Conservation (phyloP, 768 basidiomycete genomes). For the Boletus rubescentipes region DNA sequence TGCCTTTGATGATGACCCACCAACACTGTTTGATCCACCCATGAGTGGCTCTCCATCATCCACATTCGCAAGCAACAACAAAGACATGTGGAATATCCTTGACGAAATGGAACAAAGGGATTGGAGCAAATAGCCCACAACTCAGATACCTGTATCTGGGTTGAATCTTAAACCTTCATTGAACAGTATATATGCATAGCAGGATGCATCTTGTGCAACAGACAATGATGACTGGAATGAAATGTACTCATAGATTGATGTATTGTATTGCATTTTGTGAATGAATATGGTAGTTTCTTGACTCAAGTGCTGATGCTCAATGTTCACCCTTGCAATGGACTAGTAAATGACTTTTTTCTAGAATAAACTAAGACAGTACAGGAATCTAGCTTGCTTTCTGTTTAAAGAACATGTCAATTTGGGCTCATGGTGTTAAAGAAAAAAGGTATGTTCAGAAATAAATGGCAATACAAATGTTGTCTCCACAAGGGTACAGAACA, state of each 20-base stretch:
- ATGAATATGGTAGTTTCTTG: too few species aligned
- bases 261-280: too few species aligned
- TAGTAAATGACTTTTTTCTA: too few species aligned
- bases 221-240: constrained; percentile 63
- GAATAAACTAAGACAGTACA: too few species aligned
- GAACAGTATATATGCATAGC: constrained; percentile 6
- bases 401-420: constrained; percentile 8
- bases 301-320: too few species aligned
- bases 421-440: not conserved
- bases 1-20: constrained; percentile 17
- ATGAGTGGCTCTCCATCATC: not conserved
- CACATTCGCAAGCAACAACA: constrained; percentile 42
- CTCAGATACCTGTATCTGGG: constrained; percentile 26
- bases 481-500: constrained; percentile 32
- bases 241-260: constrained; percentile 48
- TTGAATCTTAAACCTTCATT: constrained; percentile 17
- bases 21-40: constrained; percentile 1
- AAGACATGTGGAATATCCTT: constrained; percentile 74
- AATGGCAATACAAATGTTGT: constrained; percentile 24
- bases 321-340: too few species aligned
- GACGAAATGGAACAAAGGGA: constrained; percentile 48
- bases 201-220: constrained; percentile 21
- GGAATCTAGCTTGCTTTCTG: not conserved
- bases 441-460: constrained; percentile 13
- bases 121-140: constrained; percentile 1